Conservation (phyloP, 1,139 yeast genomes). For the Nakaseomyces sp. region DNA sequence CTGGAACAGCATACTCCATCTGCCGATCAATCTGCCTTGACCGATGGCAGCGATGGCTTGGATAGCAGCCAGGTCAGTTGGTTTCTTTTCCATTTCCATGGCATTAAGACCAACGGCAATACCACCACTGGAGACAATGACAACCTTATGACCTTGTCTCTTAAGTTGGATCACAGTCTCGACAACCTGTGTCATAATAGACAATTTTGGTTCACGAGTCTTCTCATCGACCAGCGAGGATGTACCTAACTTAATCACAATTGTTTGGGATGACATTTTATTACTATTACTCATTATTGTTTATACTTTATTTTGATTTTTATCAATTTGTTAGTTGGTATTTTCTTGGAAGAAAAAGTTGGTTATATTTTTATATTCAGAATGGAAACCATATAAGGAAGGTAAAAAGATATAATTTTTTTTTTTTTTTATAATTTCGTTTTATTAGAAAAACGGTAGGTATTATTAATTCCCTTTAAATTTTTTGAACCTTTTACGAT, state of each 20-base stretch:
- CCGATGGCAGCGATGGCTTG: slow-evolving; percentile 95
- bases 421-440: no score
- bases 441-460: no score
- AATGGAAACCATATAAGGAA: neutral
- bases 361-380: neutral
- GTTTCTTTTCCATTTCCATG: slow-evolving; percentile 51
- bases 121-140: slow-evolving; percentile 87
- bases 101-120: slow-evolving; percentile 87
- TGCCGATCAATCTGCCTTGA: slow-evolving; percentile 76
- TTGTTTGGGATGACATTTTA: slow-evolving; percentile 37
- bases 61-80: slow-evolving; percentile 63
- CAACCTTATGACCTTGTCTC: slow-evolving; percentile 75
- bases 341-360: no score
- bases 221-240: slow-evolving; percentile 88
- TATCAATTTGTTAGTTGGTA: neutral
- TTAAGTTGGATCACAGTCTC: slow-evolving; percentile 79
- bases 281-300: neutral
- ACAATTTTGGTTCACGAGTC: slow-evolving; percentile 78
- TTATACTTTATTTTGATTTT: neutral
- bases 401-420: neutral
- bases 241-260: slow-evolving; percentile 76
- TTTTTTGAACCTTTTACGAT: neutral
- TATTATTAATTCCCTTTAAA: no score
- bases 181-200: slow-evolving; percentile 81
- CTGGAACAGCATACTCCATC: slow-evolving; percentile 78